Evolutionary conservation across 345 rosid genomes (phyloP), one percentile per base, ranked within the genome.

Genomic region (Viola odorata): DNA sequence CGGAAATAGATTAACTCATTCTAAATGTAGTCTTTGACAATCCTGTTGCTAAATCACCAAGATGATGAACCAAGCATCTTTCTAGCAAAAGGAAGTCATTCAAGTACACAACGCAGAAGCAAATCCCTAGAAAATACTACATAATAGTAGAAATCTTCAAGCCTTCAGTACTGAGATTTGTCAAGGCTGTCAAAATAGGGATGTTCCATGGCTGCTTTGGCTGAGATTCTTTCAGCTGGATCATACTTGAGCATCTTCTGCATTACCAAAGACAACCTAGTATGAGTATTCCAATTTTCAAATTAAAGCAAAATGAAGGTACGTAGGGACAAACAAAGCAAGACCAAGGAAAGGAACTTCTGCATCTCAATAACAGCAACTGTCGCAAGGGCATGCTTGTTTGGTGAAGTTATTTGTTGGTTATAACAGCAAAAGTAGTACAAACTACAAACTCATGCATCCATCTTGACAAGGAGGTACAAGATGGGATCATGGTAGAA

Each of bases 191-290:
- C 91, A 54, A 92, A 87, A 70, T 81, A 92, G 32, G 94, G 94
- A 76, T 92, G 98, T 40, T 85, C 96, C 57, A 92, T 77, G 23
- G 96, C 98, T 53, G 85, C 82, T 75, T 85, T 92, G 39, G 98
- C 96, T 12, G 96, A 84, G 52, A 89, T 89, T 75, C 96, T 81
- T 45, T 87, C 95, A 2, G 90, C 84, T 8, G 97, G 97, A 69
- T 90, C 85, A 72, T 84, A 87, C 55, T 68, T 81, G 14, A 92
- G 88, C 96, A 89, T 81, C 61, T 73, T 79, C 96, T 92, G 88
- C 89, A 78, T 61, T 59, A 64, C 39, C 42, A 66, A 62, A 59
- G 7, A 44, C 5, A 66, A 41, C 8, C 66, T 37, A 14, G 6
- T 12, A 55, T 61, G 14, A 73, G 38, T 1, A 44, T 7, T 1